phyloP scores from a whole-genome alignment of 2,329 filamentous ascomycete genomes.

The Elsinoe ampelina region DNA sequence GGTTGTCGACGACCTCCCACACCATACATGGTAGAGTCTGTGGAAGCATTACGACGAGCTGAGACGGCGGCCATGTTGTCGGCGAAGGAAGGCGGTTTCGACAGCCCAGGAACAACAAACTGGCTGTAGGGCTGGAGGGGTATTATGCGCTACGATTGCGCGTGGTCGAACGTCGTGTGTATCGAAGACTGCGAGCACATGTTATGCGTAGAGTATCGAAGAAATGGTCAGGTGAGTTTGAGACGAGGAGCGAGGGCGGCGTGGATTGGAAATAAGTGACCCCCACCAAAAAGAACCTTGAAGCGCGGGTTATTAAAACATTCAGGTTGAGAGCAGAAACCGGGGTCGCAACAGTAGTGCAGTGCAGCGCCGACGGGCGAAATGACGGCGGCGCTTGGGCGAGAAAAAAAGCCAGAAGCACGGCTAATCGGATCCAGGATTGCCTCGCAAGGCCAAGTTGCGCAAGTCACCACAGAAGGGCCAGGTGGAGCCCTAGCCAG shows the following conservation, averaged over 20 bases:
- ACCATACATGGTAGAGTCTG: conserved; percentile 12
- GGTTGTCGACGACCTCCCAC: conserved; percentile 9
- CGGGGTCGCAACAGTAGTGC: not conserved
- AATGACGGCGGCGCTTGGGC: conserved; percentile 12
- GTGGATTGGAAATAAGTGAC: conserved; percentile 6
- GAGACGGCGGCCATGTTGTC: conserved; percentile 8
- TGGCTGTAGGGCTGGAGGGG: not conserved
- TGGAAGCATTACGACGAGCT: conserved; percentile 9
- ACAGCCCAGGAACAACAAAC: not conserved
- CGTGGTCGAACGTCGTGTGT: not conserved
- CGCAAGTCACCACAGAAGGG: not conserved
- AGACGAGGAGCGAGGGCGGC: not conserved
- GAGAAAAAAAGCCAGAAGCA: conserved; percentile 8
- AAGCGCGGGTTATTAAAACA: conserved; percentile 8
- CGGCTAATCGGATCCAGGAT: conserved; percentile 8
- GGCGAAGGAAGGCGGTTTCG: not conserved
- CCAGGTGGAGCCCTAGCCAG: not conserved
- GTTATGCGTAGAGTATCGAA: not conserved
- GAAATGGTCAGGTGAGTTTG: not conserved
- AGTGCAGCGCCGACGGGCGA: conserved; percentile 6
- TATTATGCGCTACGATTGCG: not conserved
- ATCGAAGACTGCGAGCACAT: not conserved
- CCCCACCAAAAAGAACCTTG: conserved; percentile 8
- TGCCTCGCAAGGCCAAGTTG: conserved; percentile 9
- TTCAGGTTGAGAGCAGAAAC: not conserved